Base-by-base conservation (phyloP, 2,329 filamentous ascomycete genomes). In the Colletotrichum endophyticum region DNA sequence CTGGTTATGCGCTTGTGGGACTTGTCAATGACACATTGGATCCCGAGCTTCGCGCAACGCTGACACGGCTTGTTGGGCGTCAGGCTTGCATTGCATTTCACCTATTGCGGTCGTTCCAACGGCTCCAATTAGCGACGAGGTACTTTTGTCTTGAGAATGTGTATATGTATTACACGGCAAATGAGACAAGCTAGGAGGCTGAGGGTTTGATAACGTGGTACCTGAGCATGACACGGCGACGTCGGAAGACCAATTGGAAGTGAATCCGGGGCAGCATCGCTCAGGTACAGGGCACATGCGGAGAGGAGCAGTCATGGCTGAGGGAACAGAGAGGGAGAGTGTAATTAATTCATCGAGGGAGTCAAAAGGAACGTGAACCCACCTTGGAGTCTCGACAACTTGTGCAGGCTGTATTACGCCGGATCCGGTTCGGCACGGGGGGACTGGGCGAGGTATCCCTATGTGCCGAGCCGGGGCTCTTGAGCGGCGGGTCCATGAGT, bases 1-100 rank as follows among this genome's bases (percentile, higher is more conserved):
- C 85, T 86, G 6, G 87, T 88, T 56, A 86, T 84, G 76, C 87
- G 83, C 80, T 88, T 89, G 75, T 89, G 87, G 66, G 84, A 84
- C 79, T 86, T 88, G 79, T 89, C 87, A 34, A 89, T 86, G 13
- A 88, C 84, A 70, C 87, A 89, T 22, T 83, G 79, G 34, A 88
- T 81, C 53, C 85, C 81, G 28, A 88, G 81, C 81, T 88, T 89
- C 73, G 84, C 81, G 76, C 87, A 89, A 63, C 87, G 84, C 75
- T 87, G 85, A 70, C 87, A 89, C 32, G 86, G 84, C 78, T 87
- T 83, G 67, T 85, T 85, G 4, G 82, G 79, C 13, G 81, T 80
- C 16, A 82, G 78, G 78, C 84, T 87, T 22, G 86, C 82, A 79
- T 85, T 86, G 80, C 87, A 89, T 72, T 86, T 86, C 30, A 89